Base-by-base conservation (phyloP, 768 basidiomycete species). In the Suillus occidentalis region DNA sequence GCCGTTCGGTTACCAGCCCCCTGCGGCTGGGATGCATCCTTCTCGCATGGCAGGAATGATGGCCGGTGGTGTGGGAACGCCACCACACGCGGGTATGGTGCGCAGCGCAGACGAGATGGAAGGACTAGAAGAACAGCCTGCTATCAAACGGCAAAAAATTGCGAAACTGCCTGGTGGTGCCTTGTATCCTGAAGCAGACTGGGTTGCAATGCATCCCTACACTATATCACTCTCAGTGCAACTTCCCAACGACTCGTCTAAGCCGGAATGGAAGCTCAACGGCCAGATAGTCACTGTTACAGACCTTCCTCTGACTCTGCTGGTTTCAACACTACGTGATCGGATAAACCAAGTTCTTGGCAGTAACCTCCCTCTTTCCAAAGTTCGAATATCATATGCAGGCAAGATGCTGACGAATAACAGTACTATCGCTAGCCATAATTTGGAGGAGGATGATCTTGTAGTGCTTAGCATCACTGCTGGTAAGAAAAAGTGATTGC, bases 241-340 rank as follows among this genome's bases (percentile, higher is more conserved):
- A 73, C 81, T 99, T 68, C 95, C 97, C 2, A 83, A 80, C 61
- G 89, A 95, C 70, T 79, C 89, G 1, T 86, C 89, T 40, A 95
- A 92, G 74, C 90, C 95, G 0, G 96, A 97, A 76, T 97, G 92
- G 93, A 95, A 97, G 72, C 81, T 97, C 62, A 88, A 97, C 71
- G 96, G 95, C 0, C 83, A 82, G 61, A 79, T 87, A 47, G 86
- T 95, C 65, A 87, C 87, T 12, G 83, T 99, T 64, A 84, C 87
- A 1, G 94, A 97, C 64, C 78, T 98, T 39, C 92, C 94, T 12
- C 84, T 97, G 71, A 94, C 86, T 63, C 78, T 94, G 53, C 79
- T 96, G 53, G 91, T 98, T 64, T 93, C 94, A 8, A 92, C 94
- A 4, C 81, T 99, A 25, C 89, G 97, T 49, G 96, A 98, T 75